Percentiles rank a stretch among this genome's conserved stretches.
phyloP scores from a whole-genome alignment of 2,329 filamentous ascomycete species.

The Paraphaeosphaeria sporulosa region DNA sequence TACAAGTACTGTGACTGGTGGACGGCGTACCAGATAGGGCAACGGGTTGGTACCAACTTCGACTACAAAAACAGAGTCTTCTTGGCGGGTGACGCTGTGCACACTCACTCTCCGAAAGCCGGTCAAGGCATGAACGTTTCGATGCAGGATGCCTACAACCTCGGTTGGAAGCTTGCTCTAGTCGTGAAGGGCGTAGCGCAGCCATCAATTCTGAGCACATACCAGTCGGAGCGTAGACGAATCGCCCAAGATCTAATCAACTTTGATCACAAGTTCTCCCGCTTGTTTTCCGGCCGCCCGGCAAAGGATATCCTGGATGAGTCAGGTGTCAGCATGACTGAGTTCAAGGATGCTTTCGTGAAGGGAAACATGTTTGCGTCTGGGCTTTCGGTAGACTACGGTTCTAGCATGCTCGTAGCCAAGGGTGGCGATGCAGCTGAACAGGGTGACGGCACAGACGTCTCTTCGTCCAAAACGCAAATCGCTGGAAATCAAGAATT shows the following conservation, averaged over 20 bases:
- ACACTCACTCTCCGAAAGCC: slow-evolving; percentile 67
- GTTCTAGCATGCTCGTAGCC: slow-evolving; percentile 61
- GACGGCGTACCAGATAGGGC: slow-evolving; percentile 73
- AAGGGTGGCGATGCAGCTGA: slow-evolving; percentile 57
- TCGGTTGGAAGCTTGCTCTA: slow-evolving; percentile 64
- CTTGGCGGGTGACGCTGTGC: slow-evolving; percentile 72
- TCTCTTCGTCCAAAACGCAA: slow-evolving; percentile 32
- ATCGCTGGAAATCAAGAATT: slow-evolving; percentile 52
- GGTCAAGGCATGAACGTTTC: slow-evolving; percentile 62
- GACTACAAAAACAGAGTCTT: slow-evolving; percentile 68
- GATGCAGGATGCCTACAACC: slow-evolving; percentile 71
- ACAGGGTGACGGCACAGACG: slow-evolving; percentile 59
- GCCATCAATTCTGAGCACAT: slow-evolving; percentile 58
- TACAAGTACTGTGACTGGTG: slow-evolving; percentile 73
- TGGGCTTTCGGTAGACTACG: slow-evolving; percentile 67
- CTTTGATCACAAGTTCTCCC: slow-evolving; percentile 59
- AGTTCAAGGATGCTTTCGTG: slow-evolving; percentile 68
- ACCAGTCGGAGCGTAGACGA: slow-evolving; percentile 61
- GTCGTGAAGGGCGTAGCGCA: slow-evolving; percentile 55
- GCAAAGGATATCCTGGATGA: slow-evolving; percentile 67
- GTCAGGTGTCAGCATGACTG: slow-evolving; percentile 67
- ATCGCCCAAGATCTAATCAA: slow-evolving; percentile 72
- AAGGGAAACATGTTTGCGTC: slow-evolving; percentile 68
- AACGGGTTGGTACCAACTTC: slow-evolving; percentile 68
- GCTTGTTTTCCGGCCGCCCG: slow-evolving; percentile 57